Conservation (phyloP, 2,329 filamentous ascomycete genomes). For the Cryphonectria radicalis region DNA sequence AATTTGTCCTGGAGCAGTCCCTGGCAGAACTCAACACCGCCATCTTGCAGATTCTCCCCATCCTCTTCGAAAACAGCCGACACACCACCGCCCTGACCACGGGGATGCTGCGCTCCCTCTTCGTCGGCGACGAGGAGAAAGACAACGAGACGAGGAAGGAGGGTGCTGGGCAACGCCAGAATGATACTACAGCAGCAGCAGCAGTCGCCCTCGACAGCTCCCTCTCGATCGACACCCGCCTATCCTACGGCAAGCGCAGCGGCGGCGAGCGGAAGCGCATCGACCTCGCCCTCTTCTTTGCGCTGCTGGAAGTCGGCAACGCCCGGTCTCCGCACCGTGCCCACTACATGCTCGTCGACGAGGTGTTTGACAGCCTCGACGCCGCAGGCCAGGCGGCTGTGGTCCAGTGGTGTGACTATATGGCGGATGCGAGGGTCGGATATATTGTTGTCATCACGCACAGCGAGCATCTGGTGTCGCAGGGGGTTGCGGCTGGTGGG, state of each 20-base stretch:
- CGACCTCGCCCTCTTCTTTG: conserved; percentile 42
- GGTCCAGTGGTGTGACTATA: conserved; percentile 24
- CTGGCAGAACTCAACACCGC: conserved; percentile 36
- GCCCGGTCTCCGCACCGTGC: conserved; percentile 37
- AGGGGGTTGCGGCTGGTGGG: neutral
- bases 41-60: conserved; percentile 35
- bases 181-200: neutral
- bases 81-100: conserved; percentile 34
- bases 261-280: conserved; percentile 43
- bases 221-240: conserved; percentile 30
- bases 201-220: conserved; percentile 33
- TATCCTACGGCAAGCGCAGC: conserved; percentile 40
- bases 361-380: conserved; percentile 41
- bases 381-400: conserved; percentile 37
- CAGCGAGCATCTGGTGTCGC: conserved; percentile 16
- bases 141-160: neutral
- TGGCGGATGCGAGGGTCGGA: conserved; percentile 5
- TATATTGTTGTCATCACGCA: conserved; percentile 18
- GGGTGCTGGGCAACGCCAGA: neutral
- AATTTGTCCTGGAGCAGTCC: conserved; percentile 1
- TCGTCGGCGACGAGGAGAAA: conserved; percentile 17
- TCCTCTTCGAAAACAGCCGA: conserved; percentile 37
- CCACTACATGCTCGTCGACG: conserved; percentile 41
- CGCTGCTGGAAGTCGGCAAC: conserved; percentile 37
- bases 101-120: conserved; percentile 35